A percentile compares a stretch with the other conserved stretches of the same genome.
Conservation (phyloP, 2,329 filamentous ascomycete genomes). For the Huntiella omanensis region DNA sequence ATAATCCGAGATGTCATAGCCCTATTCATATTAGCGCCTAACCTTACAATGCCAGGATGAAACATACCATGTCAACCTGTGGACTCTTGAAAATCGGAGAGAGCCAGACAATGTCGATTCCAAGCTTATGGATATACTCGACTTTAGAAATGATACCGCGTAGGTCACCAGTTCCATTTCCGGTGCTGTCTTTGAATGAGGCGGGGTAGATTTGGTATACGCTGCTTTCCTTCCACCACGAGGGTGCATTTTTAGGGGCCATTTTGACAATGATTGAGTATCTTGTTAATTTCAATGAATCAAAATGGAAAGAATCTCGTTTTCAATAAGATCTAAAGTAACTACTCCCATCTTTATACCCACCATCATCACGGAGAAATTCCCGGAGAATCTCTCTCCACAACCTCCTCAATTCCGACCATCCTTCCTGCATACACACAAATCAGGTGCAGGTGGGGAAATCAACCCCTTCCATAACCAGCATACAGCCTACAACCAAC, state of each 20-base stretch:
- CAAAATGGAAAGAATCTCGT: neutral
- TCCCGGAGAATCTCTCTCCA: too few species aligned
- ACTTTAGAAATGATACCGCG: conserved; percentile 36
- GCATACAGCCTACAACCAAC: too few species aligned
- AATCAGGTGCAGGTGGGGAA: too few species aligned
- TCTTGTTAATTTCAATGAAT: neutral
- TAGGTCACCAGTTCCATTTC: conserved; percentile 36
- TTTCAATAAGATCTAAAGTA: too few species aligned
- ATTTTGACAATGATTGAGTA: conserved; percentile 2
- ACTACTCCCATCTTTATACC: too few species aligned
- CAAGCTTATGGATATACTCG: conserved; percentile 34
- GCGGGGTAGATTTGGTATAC: conserved; percentile 45
- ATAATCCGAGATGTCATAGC: conserved; percentile 56
- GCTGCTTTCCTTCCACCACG: conserved; percentile 41
- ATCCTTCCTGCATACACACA: neutral
- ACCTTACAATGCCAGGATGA: conserved; percentile 14
- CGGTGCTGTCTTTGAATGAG: conserved; percentile 40
- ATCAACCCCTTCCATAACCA: too few species aligned
- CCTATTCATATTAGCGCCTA: conserved; percentile 17
- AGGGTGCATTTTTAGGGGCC: conserved; percentile 11
- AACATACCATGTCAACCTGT: conserved; percentile 38
- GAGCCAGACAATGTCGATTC: conserved; percentile 39
- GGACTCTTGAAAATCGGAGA: conserved; percentile 31
- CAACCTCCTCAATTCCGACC: neutral
- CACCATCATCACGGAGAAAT: too few species aligned